Conservation (phyloP, 768 basidiomycete genomes). For the Strobilomyces confusus region DNA sequence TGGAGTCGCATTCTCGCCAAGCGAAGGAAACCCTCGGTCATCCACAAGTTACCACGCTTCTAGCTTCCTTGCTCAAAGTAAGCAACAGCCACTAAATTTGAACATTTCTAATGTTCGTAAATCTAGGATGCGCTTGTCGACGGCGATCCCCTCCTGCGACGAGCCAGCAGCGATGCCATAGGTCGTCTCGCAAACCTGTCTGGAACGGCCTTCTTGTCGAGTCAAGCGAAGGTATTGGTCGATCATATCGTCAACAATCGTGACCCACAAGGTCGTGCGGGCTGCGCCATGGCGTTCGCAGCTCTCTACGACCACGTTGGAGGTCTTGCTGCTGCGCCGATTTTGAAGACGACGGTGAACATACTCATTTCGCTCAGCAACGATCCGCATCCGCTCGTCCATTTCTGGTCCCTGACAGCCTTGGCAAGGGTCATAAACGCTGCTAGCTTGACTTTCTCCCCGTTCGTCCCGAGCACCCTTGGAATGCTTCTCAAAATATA, state of each 20-base stretch:
- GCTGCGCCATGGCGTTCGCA: constrained; percentile 90
- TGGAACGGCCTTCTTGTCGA: constrained; percentile 78
- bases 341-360: constrained; percentile 93
- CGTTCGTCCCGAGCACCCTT: constrained; percentile 83
- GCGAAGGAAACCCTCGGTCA: constrained; percentile 65
- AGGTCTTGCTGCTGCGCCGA: constrained; percentile 88
- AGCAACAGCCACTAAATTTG: constrained; percentile 13
- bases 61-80: constrained; percentile 79
- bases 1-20: constrained; percentile 49
- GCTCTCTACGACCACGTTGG: constrained; percentile 91
- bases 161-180: constrained; percentile 81
- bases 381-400: constrained; percentile 95
- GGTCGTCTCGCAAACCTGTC: constrained; percentile 83
- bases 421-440: constrained; percentile 85
- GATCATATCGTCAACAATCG: constrained; percentile 94
- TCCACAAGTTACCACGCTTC: constrained; percentile 51
- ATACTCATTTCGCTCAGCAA: constrained; percentile 92
- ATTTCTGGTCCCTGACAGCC: constrained; percentile 88
- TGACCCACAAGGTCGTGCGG: constrained; percentile 87
- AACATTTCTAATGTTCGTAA: constrained; percentile 5
- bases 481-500: constrained; percentile 91
- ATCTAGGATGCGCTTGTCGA: constrained; percentile 75
- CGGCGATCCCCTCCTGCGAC: constrained; percentile 70
- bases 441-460: constrained; percentile 86
- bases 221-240: constrained; percentile 85